Conservation (phyloP, 495 filamentous ascomycete species). For the Talaromyces nanjingensis region DNA sequence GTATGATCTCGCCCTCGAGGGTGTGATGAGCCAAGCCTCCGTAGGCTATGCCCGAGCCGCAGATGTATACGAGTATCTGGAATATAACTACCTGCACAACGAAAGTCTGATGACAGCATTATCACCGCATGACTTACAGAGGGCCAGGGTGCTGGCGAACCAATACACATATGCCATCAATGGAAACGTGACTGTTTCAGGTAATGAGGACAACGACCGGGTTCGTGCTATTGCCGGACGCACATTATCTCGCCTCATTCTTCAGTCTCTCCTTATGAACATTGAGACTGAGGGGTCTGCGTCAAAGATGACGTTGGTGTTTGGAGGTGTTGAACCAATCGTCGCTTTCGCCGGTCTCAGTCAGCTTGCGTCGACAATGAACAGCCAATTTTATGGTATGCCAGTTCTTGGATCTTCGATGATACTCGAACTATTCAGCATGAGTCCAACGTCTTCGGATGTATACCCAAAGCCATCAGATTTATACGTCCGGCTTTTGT, state of each 20-base stretch:
- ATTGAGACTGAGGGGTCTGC: slow-evolving; percentile 29
- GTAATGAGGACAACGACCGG: slow-evolving; percentile 34
- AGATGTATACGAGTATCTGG: slow-evolving; percentile 64
- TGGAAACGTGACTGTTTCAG: slow-evolving; percentile 47
- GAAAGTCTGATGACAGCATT: slow-evolving; percentile 49
- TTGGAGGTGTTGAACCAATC: slow-evolving; percentile 66
- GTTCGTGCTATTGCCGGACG: slow-evolving; percentile 59
- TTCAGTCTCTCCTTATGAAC: slow-evolving; percentile 47
- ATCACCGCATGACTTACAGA: slow-evolving; percentile 39
- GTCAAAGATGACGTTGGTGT: slow-evolving; percentile 55
- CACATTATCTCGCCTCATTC: slow-evolving; percentile 56
- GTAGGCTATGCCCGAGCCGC: slow-evolving; percentile 51
- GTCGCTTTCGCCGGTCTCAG: slow-evolving; percentile 69
- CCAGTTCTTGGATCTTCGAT: slow-evolving; percentile 63
- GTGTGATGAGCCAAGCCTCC: slow-evolving; percentile 24
- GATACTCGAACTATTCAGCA: slow-evolving; percentile 69
- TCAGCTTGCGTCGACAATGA: slow-evolving; percentile 42
- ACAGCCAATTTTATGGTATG: slow-evolving; percentile 60
- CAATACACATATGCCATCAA: slow-evolving; percentile 57
- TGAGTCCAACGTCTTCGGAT: slow-evolving; percentile 32
- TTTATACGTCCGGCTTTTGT: slow-evolving; percentile 67
- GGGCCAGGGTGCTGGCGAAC: slow-evolving; percentile 59
- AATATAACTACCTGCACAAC: slow-evolving; percentile 71
- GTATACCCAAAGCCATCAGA: slow-evolving; percentile 48
- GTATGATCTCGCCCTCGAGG: slow-evolving; percentile 27